Percentiles rank a stretch among this genome's conserved stretches.
Evolutionary conservation across 805 yeast species (phyloP).

Genomic region (Schizosaccharomyces japonicus): DNA sequence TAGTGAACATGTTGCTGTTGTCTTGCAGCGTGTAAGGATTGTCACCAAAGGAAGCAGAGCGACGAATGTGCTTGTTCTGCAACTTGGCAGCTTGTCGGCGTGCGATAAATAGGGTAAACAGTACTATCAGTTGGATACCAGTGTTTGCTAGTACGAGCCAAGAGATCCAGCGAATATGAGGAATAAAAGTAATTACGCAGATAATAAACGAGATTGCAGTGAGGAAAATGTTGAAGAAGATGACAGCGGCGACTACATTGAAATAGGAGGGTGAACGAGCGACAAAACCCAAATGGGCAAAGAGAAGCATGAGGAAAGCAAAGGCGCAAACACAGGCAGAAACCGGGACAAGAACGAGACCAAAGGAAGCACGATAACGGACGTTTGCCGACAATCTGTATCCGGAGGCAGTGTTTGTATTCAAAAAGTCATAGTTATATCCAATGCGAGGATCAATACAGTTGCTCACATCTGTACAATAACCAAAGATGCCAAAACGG

Average conservation of each 20-base stretch:
- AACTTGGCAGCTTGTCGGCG: neutral
- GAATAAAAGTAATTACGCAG: neutral
- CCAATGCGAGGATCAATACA: neutral
- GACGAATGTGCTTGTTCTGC: neutral
- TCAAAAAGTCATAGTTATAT: neutral
- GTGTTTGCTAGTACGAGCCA: slow-evolving; percentile 1
- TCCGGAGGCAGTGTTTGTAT: neutral
- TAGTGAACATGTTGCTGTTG: slow-evolving; percentile 1
- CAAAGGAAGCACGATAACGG: neutral
- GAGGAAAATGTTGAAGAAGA: slow-evolving; percentile 1
- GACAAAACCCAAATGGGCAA: neutral
- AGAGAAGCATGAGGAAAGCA: neutral
- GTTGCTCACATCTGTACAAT: neutral
- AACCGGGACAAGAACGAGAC: neutral
- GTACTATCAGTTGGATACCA: neutral
- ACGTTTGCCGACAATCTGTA: neutral
- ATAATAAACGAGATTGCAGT: neutral
- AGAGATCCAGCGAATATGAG: neutral
- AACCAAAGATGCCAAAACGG: neutral
- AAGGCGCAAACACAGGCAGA: neutral
- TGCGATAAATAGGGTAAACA: neutral
- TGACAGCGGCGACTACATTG: slow-evolving; percentile 3
- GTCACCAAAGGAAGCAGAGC: neutral
- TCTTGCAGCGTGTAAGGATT: neutral
- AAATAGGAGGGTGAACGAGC: slow-evolving; percentile 2